phyloP scores from a whole-genome alignment of 345 rosid species.

The Lagerstroemia speciosa region DNA sequence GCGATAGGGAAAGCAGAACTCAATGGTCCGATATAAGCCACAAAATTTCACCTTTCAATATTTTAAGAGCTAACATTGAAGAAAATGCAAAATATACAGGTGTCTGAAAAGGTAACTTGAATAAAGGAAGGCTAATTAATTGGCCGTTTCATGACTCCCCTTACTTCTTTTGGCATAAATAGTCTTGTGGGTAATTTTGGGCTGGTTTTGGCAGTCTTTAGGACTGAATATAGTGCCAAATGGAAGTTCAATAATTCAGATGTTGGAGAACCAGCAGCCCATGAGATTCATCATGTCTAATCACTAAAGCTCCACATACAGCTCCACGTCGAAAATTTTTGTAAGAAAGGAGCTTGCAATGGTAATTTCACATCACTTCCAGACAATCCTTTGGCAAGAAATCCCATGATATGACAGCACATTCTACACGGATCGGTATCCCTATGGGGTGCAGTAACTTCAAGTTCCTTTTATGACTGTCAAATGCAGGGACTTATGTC shows the following conservation, averaged over 20 bases:
- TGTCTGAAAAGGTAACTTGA: neutral
- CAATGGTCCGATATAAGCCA: neutral
- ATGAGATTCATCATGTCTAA: neutral
- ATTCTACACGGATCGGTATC: neutral
- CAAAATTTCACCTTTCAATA: neutral
- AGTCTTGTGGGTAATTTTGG: neutral
- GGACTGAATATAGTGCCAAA: too few species aligned
- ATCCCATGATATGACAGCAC: neutral
- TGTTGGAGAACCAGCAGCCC: neutral
- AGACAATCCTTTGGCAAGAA: neutral
- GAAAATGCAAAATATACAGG: neutral
- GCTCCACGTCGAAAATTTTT: neutral
- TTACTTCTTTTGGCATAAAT: neutral
- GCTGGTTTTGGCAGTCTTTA: neutral
- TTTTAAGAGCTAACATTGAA: neutral
- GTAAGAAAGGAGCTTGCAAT: neutral
- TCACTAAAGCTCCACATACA: neutral
- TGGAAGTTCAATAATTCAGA: neutral
- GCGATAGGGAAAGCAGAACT: neutral
- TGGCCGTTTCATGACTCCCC: neutral
- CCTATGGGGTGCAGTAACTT: neutral
- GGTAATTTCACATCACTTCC: neutral
- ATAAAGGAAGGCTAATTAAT: neutral
- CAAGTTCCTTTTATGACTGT: neutral
- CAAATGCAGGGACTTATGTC: neutral